phyloP scores from a whole-genome alignment of 139 green algal genomes.

The Ettlia oleoabundans region DNA sequence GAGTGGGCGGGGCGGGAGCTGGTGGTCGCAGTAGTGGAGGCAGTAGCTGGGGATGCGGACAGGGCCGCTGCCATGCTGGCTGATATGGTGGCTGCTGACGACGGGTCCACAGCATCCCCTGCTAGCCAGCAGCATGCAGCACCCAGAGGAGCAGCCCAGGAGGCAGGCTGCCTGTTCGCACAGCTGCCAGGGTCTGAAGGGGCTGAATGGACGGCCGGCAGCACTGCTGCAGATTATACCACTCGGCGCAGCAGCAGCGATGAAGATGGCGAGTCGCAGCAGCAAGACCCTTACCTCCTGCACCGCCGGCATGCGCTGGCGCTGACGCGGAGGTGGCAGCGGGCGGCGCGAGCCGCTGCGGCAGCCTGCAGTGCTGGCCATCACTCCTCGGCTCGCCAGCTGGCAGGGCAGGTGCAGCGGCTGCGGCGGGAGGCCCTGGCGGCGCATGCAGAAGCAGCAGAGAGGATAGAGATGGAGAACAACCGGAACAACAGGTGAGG shows the following conservation, averaged over 20 bases:
- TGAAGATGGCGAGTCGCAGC: background rate
- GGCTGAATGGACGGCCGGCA: too few relatives aligned
- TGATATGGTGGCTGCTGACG: constrained; percentile 4
- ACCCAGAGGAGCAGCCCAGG: too few relatives aligned
- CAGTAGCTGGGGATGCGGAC: background rate
- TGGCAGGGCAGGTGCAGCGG: constrained; percentile 31
- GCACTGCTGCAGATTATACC: background rate
- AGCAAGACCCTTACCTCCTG: background rate
- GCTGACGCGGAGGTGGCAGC: constrained; percentile 5
- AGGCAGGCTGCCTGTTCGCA: too few relatives aligned
- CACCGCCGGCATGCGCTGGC: background rate
- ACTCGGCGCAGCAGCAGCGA: background rate
- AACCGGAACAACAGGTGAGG: constrained; percentile 37
- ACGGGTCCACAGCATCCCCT: background rate
- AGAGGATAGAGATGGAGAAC: constrained; percentile 39
- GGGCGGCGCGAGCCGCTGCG: background rate
- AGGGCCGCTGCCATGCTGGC: background rate
- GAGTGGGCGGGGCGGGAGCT: constrained; percentile 18
- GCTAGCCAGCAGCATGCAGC: background rate
- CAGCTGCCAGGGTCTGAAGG: too few relatives aligned
- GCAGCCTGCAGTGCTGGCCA: constrained; percentile 22
- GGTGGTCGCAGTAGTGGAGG: background rate
- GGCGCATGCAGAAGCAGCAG: constrained; percentile 40
- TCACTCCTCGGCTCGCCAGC: background rate
- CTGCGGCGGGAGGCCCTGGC: constrained; percentile 24